These are phyloP conservation scores for Candida sanyaensis DNA, from an alignment of 1,139 yeast genomes.

Conservation along the genomic window DNA sequence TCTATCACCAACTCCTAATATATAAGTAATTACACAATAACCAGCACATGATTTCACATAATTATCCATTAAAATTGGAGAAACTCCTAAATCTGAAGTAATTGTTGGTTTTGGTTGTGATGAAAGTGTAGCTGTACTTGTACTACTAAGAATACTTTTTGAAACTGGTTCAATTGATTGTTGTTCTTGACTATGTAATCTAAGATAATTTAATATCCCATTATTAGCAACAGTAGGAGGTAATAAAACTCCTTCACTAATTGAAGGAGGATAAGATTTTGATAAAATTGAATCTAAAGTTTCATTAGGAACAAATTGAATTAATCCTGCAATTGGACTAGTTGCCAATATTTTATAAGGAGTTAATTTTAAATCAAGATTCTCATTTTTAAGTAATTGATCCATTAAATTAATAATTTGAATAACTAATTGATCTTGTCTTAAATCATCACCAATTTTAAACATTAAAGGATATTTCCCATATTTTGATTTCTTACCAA, in stretches of 20 bases:
- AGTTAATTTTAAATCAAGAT: slow-evolving; percentile 80
- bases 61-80: slow-evolving; percentile 81
- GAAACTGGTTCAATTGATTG: slow-evolving; percentile 29
- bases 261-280: slow-evolving; percentile 48
- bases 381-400: slow-evolving; percentile 82
- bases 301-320: slow-evolving; percentile 90
- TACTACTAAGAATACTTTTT: slow-evolving; percentile 27
- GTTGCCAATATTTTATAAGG: slow-evolving; percentile 93
- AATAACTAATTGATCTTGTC: slow-evolving; percentile 95
- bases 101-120: slow-evolving; percentile 31
- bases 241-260: slow-evolving; percentile 6
- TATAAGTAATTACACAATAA: slow-evolving; percentile 92
- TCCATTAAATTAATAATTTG: slow-evolving; percentile 94
- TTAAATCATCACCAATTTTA: slow-evolving; percentile 91
- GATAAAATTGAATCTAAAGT: slow-evolving; percentile 82
- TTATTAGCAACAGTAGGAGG: slow-evolving; percentile 24
- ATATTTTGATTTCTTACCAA: slow-evolving; percentile 36
- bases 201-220: slow-evolving; percentile 72
- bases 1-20: slow-evolving; percentile 95
- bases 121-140: slow-evolving; percentile 4
- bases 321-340: slow-evolving; percentile 86
- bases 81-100: slow-evolving; percentile 68
- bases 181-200: slow-evolving; percentile 57
- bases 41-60: slow-evolving; percentile 97
- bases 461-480: slow-evolving; percentile 84